Evolutionary conservation across 225 moss, liverwort and hornwort species (phyloP).

Genomic region (Thuidium tamariscinum): DNA sequence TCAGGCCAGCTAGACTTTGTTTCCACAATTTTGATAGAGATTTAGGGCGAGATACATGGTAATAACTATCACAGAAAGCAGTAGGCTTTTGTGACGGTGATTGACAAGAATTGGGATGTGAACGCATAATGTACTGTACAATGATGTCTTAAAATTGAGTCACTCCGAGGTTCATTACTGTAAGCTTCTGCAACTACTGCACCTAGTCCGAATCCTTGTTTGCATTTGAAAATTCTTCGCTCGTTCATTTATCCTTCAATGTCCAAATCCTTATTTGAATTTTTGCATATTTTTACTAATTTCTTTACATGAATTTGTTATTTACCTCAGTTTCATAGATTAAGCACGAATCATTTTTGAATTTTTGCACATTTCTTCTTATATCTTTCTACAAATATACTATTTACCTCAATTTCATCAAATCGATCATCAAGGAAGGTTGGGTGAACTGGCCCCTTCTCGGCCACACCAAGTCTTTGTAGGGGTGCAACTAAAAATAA

Average conservation of each 20-base stretch:
- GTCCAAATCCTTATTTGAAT: not conserved
- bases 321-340: not conserved
- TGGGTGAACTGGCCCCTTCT: too few relatives aligned
- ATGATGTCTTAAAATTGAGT: not conserved
- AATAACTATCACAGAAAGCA: not conserved
- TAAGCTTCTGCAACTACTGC: not conserved
- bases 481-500: too few relatives aligned
- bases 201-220: not conserved
- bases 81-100: not conserved
- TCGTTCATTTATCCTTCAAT: not conserved
- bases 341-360: not conserved
- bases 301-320: not conserved
- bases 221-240: not conserved
- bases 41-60: not conserved
- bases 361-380: too few relatives aligned
- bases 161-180: not conserved
- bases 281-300: not conserved
- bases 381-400: not conserved
- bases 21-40: not conserved
- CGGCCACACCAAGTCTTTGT: too few relatives aligned
- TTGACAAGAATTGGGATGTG: not conserved
- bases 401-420: not conserved
- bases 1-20: not conserved
- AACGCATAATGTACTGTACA: not conserved
- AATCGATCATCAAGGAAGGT: not conserved